These are phyloP conservation scores for Xylariaceae sp. DNA, from an alignment of 2,329 filamentous ascomycete genomes.

Conservation along the genomic window DNA sequence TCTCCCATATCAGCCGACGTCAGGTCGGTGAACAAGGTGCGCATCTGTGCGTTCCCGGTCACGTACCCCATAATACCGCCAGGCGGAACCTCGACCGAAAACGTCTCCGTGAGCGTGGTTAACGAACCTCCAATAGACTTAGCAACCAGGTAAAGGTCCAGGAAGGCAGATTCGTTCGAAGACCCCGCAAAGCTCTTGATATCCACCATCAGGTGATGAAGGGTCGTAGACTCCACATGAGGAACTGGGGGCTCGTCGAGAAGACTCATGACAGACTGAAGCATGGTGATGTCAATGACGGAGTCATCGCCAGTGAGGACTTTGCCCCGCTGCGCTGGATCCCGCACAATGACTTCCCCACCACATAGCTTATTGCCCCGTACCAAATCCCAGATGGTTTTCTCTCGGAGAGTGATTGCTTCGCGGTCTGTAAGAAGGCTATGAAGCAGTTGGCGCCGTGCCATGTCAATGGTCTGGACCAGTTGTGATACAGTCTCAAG, in stretches of 20 bases:
- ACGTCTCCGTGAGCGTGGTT: conserved; percentile 74
- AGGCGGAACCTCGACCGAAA: conserved; percentile 69
- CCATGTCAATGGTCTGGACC: conserved; percentile 76
- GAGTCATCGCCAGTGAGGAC: conserved; percentile 90
- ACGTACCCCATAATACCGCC: conserved; percentile 65
- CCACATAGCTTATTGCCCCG: conserved; percentile 90
- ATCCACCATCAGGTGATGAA: conserved; percentile 80
- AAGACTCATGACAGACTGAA: conserved; percentile 95
- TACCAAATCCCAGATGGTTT: conserved; percentile 93
- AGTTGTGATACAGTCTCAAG: conserved; percentile 77
- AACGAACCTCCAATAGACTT: conserved; percentile 60
- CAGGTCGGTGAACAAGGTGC: conserved; percentile 83
- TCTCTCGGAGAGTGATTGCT: conserved; percentile 72
- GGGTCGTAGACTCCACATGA: conserved; percentile 59
- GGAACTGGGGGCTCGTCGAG: conserved; percentile 74
- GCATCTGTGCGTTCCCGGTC: conserved; percentile 62
- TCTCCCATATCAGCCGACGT: conserved; percentile 68
- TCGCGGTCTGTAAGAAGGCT: conserved; percentile 87
- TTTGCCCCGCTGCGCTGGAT: conserved; percentile 74
- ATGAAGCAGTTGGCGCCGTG: conserved; percentile 84
- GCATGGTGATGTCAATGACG: conserved; percentile 79
- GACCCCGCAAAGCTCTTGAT: conserved; percentile 76
- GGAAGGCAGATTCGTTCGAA: conserved; percentile 66
- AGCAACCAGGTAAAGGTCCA: conserved; percentile 73
- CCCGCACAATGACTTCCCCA: conserved; percentile 90